Conservation (phyloP, 2,329 filamentous ascomycete species). For the Alternaria triticimaculans region DNA sequence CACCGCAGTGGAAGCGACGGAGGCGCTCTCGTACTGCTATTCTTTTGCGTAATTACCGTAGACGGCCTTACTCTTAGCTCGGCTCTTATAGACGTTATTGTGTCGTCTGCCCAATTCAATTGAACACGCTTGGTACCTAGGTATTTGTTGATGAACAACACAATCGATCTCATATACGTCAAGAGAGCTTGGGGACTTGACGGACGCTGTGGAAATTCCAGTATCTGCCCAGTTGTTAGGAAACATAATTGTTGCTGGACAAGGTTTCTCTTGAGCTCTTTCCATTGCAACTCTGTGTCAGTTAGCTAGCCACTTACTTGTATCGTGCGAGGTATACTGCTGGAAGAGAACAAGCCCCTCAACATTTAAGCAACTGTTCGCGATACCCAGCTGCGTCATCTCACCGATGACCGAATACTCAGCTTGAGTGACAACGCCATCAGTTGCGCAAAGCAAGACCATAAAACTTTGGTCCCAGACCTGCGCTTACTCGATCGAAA, state of each 20-base stretch:
- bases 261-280: not conserved
- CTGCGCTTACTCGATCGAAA: not conserved
- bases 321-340: not conserved
- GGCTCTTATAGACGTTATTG: not conserved
- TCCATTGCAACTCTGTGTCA: not conserved
- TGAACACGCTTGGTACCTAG: not conserved
- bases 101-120: not conserved
- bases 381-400: not conserved
- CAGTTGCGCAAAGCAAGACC: not conserved
- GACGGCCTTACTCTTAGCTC: not conserved
- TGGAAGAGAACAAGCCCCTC: not conserved
- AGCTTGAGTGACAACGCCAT: not conserved
- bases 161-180: not conserved
- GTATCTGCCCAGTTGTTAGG: not conserved
- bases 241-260: not conserved
- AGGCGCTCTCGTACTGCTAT: not conserved
- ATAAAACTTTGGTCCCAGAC: not conserved
- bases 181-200: not conserved
- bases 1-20: not conserved
- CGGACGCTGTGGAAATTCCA: not conserved
- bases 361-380: not conserved
- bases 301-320: not conserved
- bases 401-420: not conserved
- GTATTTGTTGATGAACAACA: not conserved
- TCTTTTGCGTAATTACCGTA: not conserved